Conservation (phyloP, 257 asterid genomes). For the Linaria vulgaris region DNA sequence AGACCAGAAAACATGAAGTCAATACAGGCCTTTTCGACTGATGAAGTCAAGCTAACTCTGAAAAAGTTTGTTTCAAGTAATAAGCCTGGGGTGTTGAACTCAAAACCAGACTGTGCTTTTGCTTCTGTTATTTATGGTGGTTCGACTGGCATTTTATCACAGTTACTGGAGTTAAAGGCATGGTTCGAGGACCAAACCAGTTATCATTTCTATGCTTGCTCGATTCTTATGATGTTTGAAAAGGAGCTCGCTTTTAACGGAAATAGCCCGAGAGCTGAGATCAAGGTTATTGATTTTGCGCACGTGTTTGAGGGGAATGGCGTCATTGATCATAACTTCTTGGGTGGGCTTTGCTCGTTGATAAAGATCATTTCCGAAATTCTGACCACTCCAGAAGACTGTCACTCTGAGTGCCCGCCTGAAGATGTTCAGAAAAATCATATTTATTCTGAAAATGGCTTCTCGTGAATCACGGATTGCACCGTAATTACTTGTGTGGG, state of each 20-base stretch:
- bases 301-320: conserved; percentile 76
- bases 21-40: conserved; percentile 50
- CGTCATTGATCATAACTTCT: conserved; percentile 78
- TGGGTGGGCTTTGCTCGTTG: conserved; percentile 86
- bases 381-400: conserved; percentile 48
- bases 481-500: no score
- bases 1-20: conserved; percentile 47
- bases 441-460: conserved; percentile 33
- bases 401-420: conserved; percentile 17
- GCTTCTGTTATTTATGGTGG: conserved; percentile 84
- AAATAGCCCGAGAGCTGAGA: conserved; percentile 51
- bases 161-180: conserved; percentile 72
- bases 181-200: conserved; percentile 91
- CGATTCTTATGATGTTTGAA: conserved; percentile 69
- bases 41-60: conserved; percentile 49
- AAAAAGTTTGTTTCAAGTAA: conserved; percentile 69
- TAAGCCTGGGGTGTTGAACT: conserved; percentile 27
- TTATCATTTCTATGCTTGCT: conserved; percentile 73
- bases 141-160: conserved; percentile 69
- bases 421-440: conserved; percentile 34
- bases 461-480: conserved; percentile 12
- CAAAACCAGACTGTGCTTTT: conserved; percentile 67
- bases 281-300: conserved; percentile 83
- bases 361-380: conserved; percentile 77
- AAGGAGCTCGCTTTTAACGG: conserved; percentile 54